Evolutionary conservation across 1,139 yeast species (phyloP).

Genomic region (Blastobotrys persicus): DNA sequence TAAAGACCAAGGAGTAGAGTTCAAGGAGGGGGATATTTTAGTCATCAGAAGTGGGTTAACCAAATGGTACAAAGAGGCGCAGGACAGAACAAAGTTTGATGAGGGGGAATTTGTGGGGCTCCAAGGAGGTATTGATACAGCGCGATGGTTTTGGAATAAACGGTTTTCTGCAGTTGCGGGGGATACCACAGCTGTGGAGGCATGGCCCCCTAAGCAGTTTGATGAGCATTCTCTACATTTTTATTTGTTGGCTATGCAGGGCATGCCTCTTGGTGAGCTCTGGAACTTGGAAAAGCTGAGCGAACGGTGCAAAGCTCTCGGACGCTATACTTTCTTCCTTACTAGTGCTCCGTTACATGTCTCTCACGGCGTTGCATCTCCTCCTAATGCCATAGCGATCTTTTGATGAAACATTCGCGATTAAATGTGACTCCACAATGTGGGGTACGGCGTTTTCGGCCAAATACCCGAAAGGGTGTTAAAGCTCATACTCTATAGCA

Average conservation of each 20-base stretch:
- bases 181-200: constrained; percentile 32
- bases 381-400: constrained; percentile 19
- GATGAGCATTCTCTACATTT: constrained; percentile 36
- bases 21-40: constrained; percentile 34
- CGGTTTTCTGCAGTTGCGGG: constrained; percentile 34
- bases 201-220: constrained; percentile 52
- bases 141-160: constrained; percentile 30
- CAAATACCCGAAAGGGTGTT: too few species aligned
- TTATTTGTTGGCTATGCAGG: constrained; percentile 23
- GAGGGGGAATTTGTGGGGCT: constrained; percentile 26
- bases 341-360: constrained; percentile 20
- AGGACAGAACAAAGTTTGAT: constrained; percentile 7
- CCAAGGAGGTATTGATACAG: constrained; percentile 23
- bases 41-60: constrained; percentile 33
- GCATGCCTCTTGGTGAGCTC: constrained; percentile 22
- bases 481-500: too few species aligned
- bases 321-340: constrained; percentile 21
- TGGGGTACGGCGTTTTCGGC: too few species aligned
- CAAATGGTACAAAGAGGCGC: constrained; percentile 28
- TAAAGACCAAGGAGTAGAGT: constrained; percentile 20
- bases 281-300: constrained; percentile 26
- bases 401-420: too few species aligned
- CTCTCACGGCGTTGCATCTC: constrained; percentile 16
- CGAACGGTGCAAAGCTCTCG: constrained; percentile 23
- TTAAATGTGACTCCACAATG: too few species aligned